phyloP scores from a whole-genome alignment of 1,284 basidiomycete species.

The Agroathelia rolfsii region DNA sequence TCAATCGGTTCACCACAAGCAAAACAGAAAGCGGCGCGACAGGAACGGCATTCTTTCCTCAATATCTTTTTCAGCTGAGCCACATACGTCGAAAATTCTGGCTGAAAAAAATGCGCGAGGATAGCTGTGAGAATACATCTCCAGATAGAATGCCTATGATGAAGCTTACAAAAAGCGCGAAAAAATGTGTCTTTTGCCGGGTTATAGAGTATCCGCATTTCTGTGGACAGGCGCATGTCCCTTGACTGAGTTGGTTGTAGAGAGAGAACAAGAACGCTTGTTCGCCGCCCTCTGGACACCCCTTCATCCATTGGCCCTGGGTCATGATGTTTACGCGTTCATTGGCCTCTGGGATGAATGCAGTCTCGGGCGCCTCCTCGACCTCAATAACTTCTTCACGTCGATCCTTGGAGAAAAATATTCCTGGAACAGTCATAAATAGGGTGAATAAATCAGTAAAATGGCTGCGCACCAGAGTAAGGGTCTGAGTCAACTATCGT shows the following conservation, averaged over 20 bases:
- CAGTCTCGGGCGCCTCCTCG: constrained; percentile 62
- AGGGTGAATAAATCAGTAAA: constrained; percentile 4
- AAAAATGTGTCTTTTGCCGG: constrained; percentile 70
- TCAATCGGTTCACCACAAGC: constrained; percentile 73
- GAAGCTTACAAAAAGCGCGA: constrained; percentile 67
- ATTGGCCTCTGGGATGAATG: constrained; percentile 31
- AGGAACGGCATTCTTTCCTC: constrained; percentile 52
- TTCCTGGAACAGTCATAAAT: constrained; percentile 34
- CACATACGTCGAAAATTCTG: constrained; percentile 63
- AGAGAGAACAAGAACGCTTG: constrained; percentile 81
- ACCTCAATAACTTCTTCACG: constrained; percentile 80
- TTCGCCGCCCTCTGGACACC: constrained; percentile 86
- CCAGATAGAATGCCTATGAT: neutral
- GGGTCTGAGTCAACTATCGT: constrained; percentile 58
- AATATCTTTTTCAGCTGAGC: constrained; percentile 50
- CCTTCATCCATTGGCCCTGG: constrained; percentile 93
- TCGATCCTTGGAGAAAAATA: constrained; percentile 88
- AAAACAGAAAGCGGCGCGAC: constrained; percentile 62
- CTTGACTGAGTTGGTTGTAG: constrained; percentile 63
- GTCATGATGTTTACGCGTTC: constrained; percentile 61
- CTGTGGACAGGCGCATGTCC: constrained; percentile 58
- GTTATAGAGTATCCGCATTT: constrained; percentile 53
- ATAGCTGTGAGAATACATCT: constrained; percentile 4
- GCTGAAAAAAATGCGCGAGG: constrained; percentile 28
- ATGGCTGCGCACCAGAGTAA: constrained; percentile 54